Conservation (phyloP, 257 asterid genomes). For the Osmanthus fragrans region DNA sequence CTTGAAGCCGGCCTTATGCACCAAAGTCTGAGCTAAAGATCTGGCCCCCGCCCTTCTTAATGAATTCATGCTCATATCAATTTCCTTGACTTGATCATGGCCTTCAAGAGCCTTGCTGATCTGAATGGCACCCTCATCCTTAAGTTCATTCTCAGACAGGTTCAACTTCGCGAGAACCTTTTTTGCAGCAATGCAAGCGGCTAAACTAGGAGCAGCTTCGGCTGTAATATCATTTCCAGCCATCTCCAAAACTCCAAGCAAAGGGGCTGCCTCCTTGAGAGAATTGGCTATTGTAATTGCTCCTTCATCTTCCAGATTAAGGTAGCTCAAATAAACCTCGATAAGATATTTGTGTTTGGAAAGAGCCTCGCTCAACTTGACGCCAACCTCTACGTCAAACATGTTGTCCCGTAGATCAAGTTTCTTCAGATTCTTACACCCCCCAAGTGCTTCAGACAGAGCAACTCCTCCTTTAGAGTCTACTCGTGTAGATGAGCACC, state of each 20-base stretch:
- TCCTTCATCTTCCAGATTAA: conserved; percentile 87
- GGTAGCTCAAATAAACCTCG: conserved; percentile 79
- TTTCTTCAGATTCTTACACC: conserved; percentile 66
- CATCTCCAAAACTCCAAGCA: conserved; percentile 73
- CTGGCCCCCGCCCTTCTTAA: conserved; percentile 65
- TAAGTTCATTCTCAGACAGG: conserved; percentile 79
- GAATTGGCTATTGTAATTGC: conserved; percentile 68
- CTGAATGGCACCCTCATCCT: conserved; percentile 81
- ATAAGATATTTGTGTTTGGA: conserved; percentile 45
- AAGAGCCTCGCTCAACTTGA: conserved; percentile 69
- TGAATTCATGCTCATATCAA: conserved; percentile 72
- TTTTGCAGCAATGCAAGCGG: conserved; percentile 58
- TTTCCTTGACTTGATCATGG: conserved; percentile 64
- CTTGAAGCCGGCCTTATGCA: conserved; percentile 58
- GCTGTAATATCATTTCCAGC: conserved; percentile 94
- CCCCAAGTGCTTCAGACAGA: conserved; percentile 74
- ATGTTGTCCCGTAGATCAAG: conserved; percentile 95
- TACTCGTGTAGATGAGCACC: conserved; percentile 95
- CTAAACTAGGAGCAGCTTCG: conserved; percentile 62
- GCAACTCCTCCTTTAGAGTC: conserved; percentile 83
- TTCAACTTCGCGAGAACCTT: conserved; percentile 65
- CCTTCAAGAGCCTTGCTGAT: conserved; percentile 63
- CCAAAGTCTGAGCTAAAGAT: conserved; percentile 61
- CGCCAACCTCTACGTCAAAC: conserved; percentile 84
- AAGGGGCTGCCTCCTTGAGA: conserved; percentile 65